A percentile compares a stretch with the other conserved stretches of the same genome.
phyloP scores from a whole-genome alignment of 2,329 filamentous ascomycete species.

The Botrytis galanthina region DNA sequence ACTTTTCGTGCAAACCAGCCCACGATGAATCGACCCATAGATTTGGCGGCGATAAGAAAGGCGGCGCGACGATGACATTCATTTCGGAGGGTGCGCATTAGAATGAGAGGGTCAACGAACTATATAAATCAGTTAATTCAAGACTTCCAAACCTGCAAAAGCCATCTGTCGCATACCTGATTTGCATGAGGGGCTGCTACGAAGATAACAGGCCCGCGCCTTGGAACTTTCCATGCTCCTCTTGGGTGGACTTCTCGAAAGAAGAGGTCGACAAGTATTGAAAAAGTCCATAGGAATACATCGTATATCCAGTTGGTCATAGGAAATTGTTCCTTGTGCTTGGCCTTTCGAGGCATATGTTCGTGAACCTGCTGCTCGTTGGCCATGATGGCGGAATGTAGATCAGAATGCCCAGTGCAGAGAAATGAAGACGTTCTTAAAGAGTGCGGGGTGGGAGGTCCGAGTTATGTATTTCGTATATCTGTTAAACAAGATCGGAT shows the following conservation, averaged over 20 bases:
- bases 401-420: not conserved
- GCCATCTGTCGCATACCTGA: conserved; percentile 56
- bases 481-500: not conserved
- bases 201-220: conserved; percentile 84
- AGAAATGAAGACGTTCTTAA: not conserved
- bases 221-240: conserved; percentile 91
- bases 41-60: conserved; percentile 93
- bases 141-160: conserved; percentile 1
- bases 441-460: not conserved
- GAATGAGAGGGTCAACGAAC: conserved; percentile 93
- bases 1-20: conserved; percentile 81
- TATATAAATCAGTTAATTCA: conserved; percentile 41
- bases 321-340: conserved; percentile 23
- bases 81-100: conserved; percentile 82
- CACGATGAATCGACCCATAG: conserved; percentile 85
- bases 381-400: conserved; percentile 14
- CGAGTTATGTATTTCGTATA: not conserved
- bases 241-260: conserved; percentile 96
- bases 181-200: conserved; percentile 97
- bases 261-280: conserved; percentile 89
- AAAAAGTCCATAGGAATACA: conserved; percentile 72
- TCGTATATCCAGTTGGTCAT: conserved; percentile 63
- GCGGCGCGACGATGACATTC: conserved; percentile 87
- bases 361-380: conserved; percentile 23
- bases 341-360: conserved; percentile 22